Conservation (phyloP, 108 stramenopile species). For the Skeletonema menzelii region DNA sequence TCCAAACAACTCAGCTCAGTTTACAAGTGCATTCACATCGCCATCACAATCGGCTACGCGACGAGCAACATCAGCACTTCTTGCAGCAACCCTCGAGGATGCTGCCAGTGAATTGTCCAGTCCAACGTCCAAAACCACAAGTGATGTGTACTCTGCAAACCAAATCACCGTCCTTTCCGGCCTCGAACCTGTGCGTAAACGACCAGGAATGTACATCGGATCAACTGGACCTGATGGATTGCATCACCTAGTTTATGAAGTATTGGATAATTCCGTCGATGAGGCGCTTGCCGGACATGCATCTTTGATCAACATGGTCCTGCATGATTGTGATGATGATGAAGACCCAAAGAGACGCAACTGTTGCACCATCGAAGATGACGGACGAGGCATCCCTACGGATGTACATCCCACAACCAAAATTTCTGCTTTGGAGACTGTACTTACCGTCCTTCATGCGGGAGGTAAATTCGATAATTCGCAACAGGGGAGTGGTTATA, state of each 20-base stretch:
- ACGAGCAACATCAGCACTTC: neutral
- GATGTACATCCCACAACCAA: conserved; percentile 80
- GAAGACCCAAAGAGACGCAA: conserved; percentile 12
- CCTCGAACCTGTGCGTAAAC: conserved; percentile 93
- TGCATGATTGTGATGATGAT: conserved; percentile 63
- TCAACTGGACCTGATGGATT: conserved; percentile 92
- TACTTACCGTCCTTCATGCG: conserved; percentile 93
- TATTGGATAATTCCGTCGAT: conserved; percentile 95
- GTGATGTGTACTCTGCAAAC: conserved; percentile 74
- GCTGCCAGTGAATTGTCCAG: conserved; percentile 9
- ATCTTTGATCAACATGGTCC: conserved; percentile 63
- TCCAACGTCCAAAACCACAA: neutral
- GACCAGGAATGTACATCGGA: conserved; percentile 97
- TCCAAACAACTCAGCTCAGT: neutral
- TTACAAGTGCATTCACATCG: neutral
- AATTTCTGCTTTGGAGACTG: conserved; percentile 89
- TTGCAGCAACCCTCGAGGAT: conserved; percentile 1
- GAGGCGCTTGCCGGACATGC: conserved; percentile 95
- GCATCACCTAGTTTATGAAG: conserved; percentile 96
- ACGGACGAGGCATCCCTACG: conserved; percentile 96
- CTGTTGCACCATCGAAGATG: conserved; percentile 79
- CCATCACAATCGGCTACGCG: neutral
- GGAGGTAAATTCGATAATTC: conserved; percentile 98
- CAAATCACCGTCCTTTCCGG: conserved; percentile 96
- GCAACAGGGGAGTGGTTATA: conserved; percentile 80